Base-by-base conservation (phyloP, 495 filamentous ascomycete genomes). In the Hyaloscypha variabilis region DNA sequence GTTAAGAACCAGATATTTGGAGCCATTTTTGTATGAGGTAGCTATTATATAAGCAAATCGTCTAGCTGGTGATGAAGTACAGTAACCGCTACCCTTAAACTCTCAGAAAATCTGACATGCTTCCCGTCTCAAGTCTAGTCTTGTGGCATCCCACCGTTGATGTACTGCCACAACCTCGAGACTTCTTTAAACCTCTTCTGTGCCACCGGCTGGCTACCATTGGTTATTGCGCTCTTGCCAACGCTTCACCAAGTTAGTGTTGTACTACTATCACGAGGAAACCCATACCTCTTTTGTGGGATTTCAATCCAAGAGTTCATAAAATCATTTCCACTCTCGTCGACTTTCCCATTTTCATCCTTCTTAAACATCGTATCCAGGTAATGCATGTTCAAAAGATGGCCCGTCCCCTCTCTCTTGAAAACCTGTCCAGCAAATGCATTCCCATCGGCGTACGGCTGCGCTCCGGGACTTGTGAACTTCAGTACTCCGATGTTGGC, bases 331-430 rank as follows among this genome's bases (percentile, higher is more conserved):
- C 66, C 66, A 19, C 63, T 56, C 46, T 65, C 63, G 39, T 59
- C 56, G 21, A 68, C 66, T 56, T 42, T 60, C 24, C 66, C 66
- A 56, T 60, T 29, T 17, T 28, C n/a, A n/a, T n/a, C 61, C 60
- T 50, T 65, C 6, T 34, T 42, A 30, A 69, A 69, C 67, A 65
- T 65, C 1, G 21, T 53, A 52, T 62, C 62, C 21, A 69, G n/a
- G 50, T 69, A 69, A 52, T 69, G 67, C 67, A 65, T 61, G 34
- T 65, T 65, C 26, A 69, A 23, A 39, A 69, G 50, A 58, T 69
- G 67, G 1, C 67, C 67, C 2, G 6, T 59, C 23, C 58, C 67
- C 19, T 36, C 26, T 34, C 58, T 57, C 8, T 46, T 64, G 31
- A 68, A 68, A 2, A 68, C 61, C 0, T 28, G 29, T 52, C 66